Evolutionary conservation across 305 asterid species (phyloP).

Genomic region (Rubia tinctorum): DNA sequence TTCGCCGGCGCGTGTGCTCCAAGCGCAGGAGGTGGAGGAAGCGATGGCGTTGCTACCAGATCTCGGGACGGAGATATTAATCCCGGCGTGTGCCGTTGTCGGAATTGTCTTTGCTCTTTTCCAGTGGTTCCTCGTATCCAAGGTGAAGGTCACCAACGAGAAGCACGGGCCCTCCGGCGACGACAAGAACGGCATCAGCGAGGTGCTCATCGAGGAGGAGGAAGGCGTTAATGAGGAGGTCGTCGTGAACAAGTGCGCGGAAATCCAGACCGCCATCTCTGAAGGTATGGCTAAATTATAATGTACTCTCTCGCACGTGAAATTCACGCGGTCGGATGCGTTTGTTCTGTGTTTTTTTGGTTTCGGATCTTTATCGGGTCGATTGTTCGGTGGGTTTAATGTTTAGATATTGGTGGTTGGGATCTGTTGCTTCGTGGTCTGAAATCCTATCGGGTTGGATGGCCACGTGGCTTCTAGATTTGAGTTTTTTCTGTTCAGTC

Average conservation of each 20-base stretch:
- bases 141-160: constrained; percentile 55
- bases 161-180: constrained; percentile 29
- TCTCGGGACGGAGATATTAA: constrained; percentile 67
- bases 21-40: constrained; percentile 5
- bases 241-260: constrained; percentile 39
- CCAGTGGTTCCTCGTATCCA: constrained; percentile 76
- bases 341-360: neutral
- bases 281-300: constrained; percentile 26
- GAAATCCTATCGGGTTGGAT: too few species aligned
- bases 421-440: neutral
- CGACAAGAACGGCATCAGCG: constrained; percentile 62
- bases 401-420: neutral
- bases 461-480: neutral
- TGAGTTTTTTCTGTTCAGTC: neutral
- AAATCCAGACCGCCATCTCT: constrained; percentile 42
- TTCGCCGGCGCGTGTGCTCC: constrained; percentile 15
- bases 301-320: neutral
- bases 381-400: neutral
- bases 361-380: constrained; percentile 13
- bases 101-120: constrained; percentile 72
- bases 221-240: constrained; percentile 38
- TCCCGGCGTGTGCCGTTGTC: constrained; percentile 73
- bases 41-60: constrained; percentile 58
- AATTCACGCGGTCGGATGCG: neutral
- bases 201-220: constrained; percentile 41